A percentile compares a stretch with the other conserved stretches of the same genome.
Evolutionary conservation across 352 stramenopile species (phyloP).

Genomic region (Chrysophaeum taylorii): DNA sequence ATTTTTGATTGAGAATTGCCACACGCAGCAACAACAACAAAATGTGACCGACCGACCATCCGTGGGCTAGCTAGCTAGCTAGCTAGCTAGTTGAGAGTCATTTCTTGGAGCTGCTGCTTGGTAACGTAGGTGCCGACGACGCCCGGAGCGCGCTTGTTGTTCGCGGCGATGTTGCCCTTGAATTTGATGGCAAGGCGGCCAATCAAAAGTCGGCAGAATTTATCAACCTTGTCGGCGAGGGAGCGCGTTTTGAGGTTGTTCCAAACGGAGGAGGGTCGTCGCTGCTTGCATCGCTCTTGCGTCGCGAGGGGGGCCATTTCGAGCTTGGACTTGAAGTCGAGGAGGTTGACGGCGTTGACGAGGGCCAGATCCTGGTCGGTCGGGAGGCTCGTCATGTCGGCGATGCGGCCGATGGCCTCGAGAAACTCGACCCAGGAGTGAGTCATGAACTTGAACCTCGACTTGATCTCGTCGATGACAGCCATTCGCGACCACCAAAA

Average conservation of each 20-base stretch:
- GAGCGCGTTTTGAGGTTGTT: background rate
- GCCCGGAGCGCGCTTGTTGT: background rate
- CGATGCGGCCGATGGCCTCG: background rate
- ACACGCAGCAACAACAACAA: no score
- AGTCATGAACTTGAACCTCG: background rate
- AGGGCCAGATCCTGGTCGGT: constrained; percentile 14
- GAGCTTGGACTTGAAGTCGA: constrained; percentile 15
- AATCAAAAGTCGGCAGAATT: background rate
- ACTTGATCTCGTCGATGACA: constrained; percentile 18
- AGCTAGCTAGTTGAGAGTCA: background rate
- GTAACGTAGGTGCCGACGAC: constrained; percentile 8
- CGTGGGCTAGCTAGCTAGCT: no score
- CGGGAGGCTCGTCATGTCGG: constrained; percentile 8
- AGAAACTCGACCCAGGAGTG: constrained; percentile 16
- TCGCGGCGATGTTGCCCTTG: background rate
- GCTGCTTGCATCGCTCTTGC: background rate
- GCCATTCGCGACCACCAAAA: constrained; percentile 11
- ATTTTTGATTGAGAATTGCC: no score
- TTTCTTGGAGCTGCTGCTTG: background rate
- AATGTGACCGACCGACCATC: no score
- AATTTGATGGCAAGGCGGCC: background rate
- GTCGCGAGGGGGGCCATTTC: background rate
- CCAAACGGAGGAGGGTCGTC: background rate
- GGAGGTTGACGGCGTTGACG: constrained; percentile 2
- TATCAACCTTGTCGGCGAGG: background rate